These are phyloP conservation scores for Daldinia sp. DNA, from an alignment of 2,329 filamentous ascomycete species.

Conservation along the genomic window DNA sequence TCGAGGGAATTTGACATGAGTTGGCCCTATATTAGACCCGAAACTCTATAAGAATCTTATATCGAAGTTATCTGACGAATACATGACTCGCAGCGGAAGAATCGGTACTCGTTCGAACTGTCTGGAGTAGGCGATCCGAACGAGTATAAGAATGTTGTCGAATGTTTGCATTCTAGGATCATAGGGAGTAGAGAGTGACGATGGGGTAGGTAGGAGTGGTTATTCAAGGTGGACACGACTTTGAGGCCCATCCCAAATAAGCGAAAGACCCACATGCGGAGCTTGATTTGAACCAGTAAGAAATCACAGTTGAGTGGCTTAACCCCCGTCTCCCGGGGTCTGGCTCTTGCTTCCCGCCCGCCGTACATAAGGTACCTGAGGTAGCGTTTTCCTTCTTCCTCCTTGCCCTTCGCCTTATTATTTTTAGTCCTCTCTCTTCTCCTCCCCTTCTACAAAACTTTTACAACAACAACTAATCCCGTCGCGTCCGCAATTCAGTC, in stretches of 20 bases:
- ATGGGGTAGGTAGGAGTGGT: conserved; percentile 47
- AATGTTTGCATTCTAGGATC: conserved; percentile 41
- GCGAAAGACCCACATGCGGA: conserved; percentile 42
- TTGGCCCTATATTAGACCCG: conserved; percentile 37
- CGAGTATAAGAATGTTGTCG: conserved; percentile 70
- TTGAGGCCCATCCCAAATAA: conserved; percentile 46
- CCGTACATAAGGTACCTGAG: conserved; percentile 37
- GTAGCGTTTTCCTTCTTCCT: conserved; percentile 32
- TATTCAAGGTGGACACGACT: conserved; percentile 43
- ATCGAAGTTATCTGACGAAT: conserved; percentile 33
- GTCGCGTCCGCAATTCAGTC: conserved; percentile 22
- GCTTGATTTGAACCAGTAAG: conserved; percentile 38
- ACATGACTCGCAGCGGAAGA: conserved; percentile 33
- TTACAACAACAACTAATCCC: conserved; percentile 36
- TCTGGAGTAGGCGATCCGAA: conserved; percentile 59
- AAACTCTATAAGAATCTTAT: conserved; percentile 24
- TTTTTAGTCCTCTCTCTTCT: conserved; percentile 37
- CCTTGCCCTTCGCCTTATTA: conserved; percentile 39
- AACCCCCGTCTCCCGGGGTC: conserved; percentile 44
- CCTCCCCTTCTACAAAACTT: conserved; percentile 33
- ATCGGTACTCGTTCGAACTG: conserved; percentile 53
- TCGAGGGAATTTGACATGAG: conserved; percentile 40
- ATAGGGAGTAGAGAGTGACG: conserved; percentile 35
- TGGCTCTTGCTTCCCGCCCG: conserved; percentile 34
- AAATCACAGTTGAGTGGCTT: conserved; percentile 36